Base-by-base conservation (phyloP, 2,329 filamentous ascomycete species). In the Colletotrichum eleusines region DNA sequence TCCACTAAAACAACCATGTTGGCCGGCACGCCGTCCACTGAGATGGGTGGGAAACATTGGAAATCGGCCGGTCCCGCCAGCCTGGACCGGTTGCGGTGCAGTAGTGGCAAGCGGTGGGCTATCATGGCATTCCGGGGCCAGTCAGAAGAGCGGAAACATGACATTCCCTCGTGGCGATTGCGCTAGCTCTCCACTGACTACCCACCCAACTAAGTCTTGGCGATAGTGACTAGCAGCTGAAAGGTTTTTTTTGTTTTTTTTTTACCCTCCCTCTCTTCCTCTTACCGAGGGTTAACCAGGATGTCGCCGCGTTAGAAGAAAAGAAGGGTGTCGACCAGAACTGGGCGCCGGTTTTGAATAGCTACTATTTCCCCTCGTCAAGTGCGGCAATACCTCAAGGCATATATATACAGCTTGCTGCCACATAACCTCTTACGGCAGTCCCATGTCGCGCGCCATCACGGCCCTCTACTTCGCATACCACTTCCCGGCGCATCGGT, bases 401-500 rank as follows among this genome's bases (percentile, higher is more conserved):
- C 40, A 35, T 14, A 54, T 12, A 48, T 6, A 51, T 1, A 14
- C 14, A 35, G 20, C 18, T 20, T n/a, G 20, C 40, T 33, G 5
- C 58, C 9, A 50, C 42, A 46, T 31, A 31, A 28, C 42, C 16
- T 38, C n/a, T n/a, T n/a, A 61, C 44, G 64, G 53, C 44, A n/a
- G 42, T 68, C 58, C 62, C 58, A 71, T 71, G 68, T 63, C 44
- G 63, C 51, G 48, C 63, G 59, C 69, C 71, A 50, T 51, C 66
- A 44, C 64, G 55, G 33, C 57, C 63, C 50, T 51, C 70, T 55
- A 72, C 71, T 73, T 61, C 73, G 65, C 57, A 66, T 14, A 60
- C 63, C 69, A 72, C 64, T 75, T 78, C 44, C 58, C 62, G 80
- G 80, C 82, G 77, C 81, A 79, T 78, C 74, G 62, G 60, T 80